Conservation (phyloP, 257 asterid species). For the Anisodus acutangulus region DNA sequence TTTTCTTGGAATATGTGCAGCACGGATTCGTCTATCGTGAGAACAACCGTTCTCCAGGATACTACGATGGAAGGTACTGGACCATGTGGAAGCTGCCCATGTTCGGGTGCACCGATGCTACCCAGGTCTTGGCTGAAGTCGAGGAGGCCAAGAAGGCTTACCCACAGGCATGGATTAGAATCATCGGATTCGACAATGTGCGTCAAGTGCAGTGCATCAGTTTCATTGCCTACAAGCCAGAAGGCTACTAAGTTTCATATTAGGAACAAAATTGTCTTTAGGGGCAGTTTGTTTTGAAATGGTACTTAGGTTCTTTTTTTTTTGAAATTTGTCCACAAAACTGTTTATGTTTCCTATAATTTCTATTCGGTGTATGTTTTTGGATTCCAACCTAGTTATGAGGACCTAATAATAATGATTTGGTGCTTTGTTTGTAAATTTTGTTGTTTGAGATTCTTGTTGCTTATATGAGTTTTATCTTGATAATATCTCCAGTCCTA, state of each 20-base stretch:
- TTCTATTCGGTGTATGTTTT: constrained; percentile 34
- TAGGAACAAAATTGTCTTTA: no score
- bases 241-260: no score
- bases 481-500: neutral
- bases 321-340: neutral
- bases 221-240: no score
- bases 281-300: no score
- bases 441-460: neutral
- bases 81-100: constrained; percentile 71
- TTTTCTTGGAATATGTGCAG: no score
- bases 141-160: neutral
- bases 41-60: constrained; percentile 39
- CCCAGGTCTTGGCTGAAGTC: constrained; percentile 52
- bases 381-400: constrained; percentile 37
- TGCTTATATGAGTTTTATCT: neutral
- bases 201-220: no score
- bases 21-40: no score
- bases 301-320: neutral
- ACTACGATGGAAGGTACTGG: constrained; percentile 63
- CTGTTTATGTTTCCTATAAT: neutral
- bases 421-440: constrained; percentile 5
- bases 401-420: constrained; percentile 32
- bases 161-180: no score
- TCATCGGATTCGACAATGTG: no score
- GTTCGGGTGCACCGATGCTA: constrained; percentile 59